Evolutionary conservation across 257 asterid genomes (phyloP).

Genomic region (Gardenia jasminoides): DNA sequence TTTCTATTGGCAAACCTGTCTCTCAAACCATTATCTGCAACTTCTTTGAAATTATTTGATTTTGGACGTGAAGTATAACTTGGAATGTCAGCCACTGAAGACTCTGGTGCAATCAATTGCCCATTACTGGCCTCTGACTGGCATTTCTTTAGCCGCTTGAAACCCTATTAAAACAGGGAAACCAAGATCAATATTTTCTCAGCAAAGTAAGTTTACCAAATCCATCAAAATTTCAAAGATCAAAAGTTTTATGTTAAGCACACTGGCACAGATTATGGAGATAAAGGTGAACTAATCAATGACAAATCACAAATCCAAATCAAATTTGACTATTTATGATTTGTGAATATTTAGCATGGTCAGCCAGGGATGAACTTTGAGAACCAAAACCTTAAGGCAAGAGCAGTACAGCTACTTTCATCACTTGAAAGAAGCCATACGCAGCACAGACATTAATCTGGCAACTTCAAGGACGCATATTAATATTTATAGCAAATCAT

Average conservation of each 20-base stretch:
- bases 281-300: neutral
- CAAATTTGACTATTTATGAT: neutral
- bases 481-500: neutral
- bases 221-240: conserved; percentile 3
- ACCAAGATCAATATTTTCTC: neutral
- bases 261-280: neutral
- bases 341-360: neutral
- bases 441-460: neutral
- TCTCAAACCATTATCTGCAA: conserved; percentile 26
- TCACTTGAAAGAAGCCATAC: neutral
- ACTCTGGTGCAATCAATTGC: conserved; percentile 30
- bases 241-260: neutral
- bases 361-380: neutral
- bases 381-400: neutral
- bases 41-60: conserved; percentile 36
- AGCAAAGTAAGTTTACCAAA: neutral
- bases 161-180: conserved; percentile 38
- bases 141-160: conserved; percentile 65
- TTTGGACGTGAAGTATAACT: conserved; percentile 15
- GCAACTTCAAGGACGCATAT: neutral
- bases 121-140: conserved; percentile 41
- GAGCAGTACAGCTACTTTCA: neutral
- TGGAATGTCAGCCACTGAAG: conserved; percentile 29
- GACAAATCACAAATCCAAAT: neutral
- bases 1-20: conserved; percentile 39